These are phyloP conservation scores for Rhododendron henanense DNA, from an alignment of 148 eudicot genomes.

Conservation along the genomic window DNA sequence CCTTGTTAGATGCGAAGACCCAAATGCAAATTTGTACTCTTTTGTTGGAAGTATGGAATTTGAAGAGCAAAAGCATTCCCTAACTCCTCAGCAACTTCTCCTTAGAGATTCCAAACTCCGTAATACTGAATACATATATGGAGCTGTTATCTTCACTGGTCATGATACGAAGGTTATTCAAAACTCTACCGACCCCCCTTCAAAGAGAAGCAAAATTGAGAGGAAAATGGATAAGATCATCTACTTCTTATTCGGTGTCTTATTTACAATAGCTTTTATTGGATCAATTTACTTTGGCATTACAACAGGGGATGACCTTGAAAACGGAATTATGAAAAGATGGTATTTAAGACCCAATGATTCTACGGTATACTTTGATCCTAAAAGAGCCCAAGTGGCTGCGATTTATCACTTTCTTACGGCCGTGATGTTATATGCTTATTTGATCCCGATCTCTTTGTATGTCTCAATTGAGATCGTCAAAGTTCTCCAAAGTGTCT, in stretches of 20 bases:
- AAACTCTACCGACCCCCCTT: constrained; percentile 86
- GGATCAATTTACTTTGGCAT: constrained; percentile 83
- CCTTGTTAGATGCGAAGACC: constrained; percentile 79
- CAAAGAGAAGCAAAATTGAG: constrained; percentile 88
- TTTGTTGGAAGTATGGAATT: constrained; percentile 84
- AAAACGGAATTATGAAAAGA: constrained; percentile 47
- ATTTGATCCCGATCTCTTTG: constrained; percentile 87
- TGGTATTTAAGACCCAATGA: constrained; percentile 85
- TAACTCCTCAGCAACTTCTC: constrained; percentile 78
- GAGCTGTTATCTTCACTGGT: constrained; percentile 89
- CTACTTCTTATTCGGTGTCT: constrained; percentile 57
- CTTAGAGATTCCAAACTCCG: constrained; percentile 86
- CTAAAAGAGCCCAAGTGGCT: constrained; percentile 48
- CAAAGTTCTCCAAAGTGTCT: constrained; percentile 76
- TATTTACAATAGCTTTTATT: constrained; percentile 55
- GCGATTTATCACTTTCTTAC: constrained; percentile 76
- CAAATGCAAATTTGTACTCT: constrained; percentile 81
- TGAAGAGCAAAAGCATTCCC: constrained; percentile 58
- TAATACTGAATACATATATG: constrained; percentile 78
- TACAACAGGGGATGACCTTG: constrained; percentile 52
- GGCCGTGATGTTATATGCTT: constrained; percentile 68
- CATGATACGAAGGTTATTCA: constrained; percentile 91
- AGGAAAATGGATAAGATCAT: constrained; percentile 85
- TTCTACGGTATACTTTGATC: constrained; percentile 51
- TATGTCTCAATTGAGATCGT: constrained; percentile 92